These are phyloP conservation scores for Termitomyces eurrhizus DNA, from an alignment of 768 basidiomycete species.

Conservation along the genomic window DNA sequence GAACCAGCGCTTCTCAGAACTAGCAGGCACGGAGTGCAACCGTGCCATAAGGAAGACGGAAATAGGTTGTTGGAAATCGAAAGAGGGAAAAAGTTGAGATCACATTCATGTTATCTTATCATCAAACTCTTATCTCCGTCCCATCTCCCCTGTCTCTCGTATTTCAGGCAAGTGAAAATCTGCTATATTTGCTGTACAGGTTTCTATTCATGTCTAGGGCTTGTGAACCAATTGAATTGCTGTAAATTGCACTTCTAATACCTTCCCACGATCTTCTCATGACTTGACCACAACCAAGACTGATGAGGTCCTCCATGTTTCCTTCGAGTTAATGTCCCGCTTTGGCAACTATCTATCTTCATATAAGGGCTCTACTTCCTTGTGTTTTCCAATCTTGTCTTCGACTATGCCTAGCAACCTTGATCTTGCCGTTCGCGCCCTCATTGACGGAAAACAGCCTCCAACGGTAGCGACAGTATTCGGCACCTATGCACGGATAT, in stretches of 20 bases:
- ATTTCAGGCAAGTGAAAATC: neutral
- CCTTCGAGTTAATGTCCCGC: neutral
- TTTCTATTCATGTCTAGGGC: neutral
- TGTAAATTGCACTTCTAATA: neutral
- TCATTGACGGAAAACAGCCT: conserved; percentile 8
- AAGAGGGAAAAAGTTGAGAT: neutral
- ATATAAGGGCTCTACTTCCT: neutral
- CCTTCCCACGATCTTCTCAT: neutral
- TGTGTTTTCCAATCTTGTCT: neutral
- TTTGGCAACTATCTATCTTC: neutral
- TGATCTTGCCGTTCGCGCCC: conserved; percentile 13
- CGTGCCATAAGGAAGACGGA: neutral
- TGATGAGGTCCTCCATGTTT: conserved; percentile 11
- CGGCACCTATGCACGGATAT: conserved; percentile 14
- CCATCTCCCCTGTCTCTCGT: neutral
- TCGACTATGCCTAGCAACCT: conserved; percentile 16
- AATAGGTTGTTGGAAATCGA: neutral
- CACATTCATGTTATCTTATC: neutral
- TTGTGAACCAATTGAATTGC: neutral
- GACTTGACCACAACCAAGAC: conserved; percentile 6
- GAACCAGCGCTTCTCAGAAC: neutral
- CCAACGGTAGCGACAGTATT: conserved; percentile 16
- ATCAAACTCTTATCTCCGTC: neutral
- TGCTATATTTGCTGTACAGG: neutral
- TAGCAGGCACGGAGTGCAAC: neutral